Conservation (phyloP, 495 filamentous ascomycete species). For the Viridothelium virens region DNA sequence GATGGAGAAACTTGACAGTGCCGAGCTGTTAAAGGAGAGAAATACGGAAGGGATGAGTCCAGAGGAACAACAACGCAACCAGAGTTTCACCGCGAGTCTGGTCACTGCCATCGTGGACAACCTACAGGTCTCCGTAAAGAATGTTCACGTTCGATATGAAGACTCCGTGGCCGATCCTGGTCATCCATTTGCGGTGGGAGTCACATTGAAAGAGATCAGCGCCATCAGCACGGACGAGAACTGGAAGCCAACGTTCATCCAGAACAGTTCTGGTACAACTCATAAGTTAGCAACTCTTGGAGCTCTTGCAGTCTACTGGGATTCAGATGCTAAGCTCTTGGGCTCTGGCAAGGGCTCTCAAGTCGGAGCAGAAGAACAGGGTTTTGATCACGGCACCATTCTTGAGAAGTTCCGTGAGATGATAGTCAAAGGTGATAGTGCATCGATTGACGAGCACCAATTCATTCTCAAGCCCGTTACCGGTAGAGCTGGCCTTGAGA, state of each 20-base stretch:
- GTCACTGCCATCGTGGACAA: slow-evolving; percentile 97
- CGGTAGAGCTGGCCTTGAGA: slow-evolving; percentile 81
- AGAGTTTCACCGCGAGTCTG: slow-evolving; percentile 91
- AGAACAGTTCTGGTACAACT: slow-evolving; percentile 69
- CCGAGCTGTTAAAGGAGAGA: slow-evolving; percentile 83
- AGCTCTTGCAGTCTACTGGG: slow-evolving; percentile 91
- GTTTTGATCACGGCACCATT: slow-evolving; percentile 62
- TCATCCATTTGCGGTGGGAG: slow-evolving; percentile 85
- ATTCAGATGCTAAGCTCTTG: slow-evolving; percentile 79
- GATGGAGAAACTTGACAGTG: slow-evolving; percentile 95
- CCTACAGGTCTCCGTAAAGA: slow-evolving; percentile 92
- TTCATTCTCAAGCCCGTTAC: slow-evolving; percentile 93
- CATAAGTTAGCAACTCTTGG: slow-evolving; percentile 87
- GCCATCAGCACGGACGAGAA: slow-evolving; percentile 89
- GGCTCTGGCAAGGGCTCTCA: slow-evolving; percentile 60
- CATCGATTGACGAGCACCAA: slow-evolving; percentile 55
- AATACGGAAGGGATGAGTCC: slow-evolving; percentile 86
- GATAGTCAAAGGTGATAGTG: slow-evolving; percentile 59
- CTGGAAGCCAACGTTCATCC: slow-evolving; percentile 92
- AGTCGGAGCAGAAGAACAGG: slow-evolving; percentile 55
- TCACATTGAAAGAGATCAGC: slow-evolving; percentile 91
- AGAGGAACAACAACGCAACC: slow-evolving; percentile 90
- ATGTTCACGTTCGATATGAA: slow-evolving; percentile 95
- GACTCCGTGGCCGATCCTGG: slow-evolving; percentile 92
- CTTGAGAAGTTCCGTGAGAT: slow-evolving; percentile 65